These are phyloP conservation scores for Cyberlindnera subsufficiens DNA, from an alignment of 805 yeast species.

Conservation along the genomic window DNA sequence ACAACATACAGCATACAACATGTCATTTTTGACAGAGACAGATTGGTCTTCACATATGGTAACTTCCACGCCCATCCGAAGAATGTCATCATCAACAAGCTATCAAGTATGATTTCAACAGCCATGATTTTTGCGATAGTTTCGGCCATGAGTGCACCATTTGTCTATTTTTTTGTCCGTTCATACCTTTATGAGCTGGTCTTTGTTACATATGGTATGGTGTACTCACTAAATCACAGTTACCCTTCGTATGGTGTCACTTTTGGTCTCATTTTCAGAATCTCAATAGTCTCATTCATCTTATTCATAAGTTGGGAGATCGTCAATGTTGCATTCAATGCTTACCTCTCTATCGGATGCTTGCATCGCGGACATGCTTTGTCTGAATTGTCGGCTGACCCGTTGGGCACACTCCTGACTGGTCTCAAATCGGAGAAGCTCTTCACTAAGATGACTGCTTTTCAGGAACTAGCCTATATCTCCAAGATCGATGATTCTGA, in stretches of 20 bases:
- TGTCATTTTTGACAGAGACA: slow-evolving; percentile 47
- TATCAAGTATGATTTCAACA: slow-evolving; percentile 31
- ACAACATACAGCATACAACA: slow-evolving; percentile 45
- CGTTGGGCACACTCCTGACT: slow-evolving; percentile 54
- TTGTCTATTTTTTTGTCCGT: slow-evolving; percentile 36
- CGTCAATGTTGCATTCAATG: slow-evolving; percentile 51
- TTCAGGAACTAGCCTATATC: slow-evolving; percentile 67
- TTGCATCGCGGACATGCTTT: slow-evolving; percentile 60
- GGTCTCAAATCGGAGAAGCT: slow-evolving; percentile 52
- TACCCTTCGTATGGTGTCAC: slow-evolving; percentile 36
- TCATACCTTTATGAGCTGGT: slow-evolving; percentile 35
- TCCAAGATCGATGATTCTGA: slow-evolving; percentile 43
- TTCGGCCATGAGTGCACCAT: slow-evolving; percentile 29
- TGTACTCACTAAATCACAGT: slow-evolving; percentile 31
- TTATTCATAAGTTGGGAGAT: slow-evolving; percentile 45
- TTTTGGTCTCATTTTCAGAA: slow-evolving; percentile 24
- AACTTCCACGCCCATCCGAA: slow-evolving; percentile 34
- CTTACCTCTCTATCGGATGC: slow-evolving; percentile 69
- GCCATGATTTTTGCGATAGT: slow-evolving; percentile 29
- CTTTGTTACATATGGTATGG: slow-evolving; percentile 26
- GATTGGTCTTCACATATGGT: slow-evolving; percentile 39
- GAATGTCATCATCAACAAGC: slow-evolving; percentile 22
- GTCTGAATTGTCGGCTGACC: slow-evolving; percentile 52
- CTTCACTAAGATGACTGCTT: slow-evolving; percentile 57
- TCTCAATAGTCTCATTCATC: slow-evolving; percentile 30